Evolutionary conservation across 2,329 filamentous ascomycete species (phyloP).

Genomic region (Diaporthe ampelina): DNA sequence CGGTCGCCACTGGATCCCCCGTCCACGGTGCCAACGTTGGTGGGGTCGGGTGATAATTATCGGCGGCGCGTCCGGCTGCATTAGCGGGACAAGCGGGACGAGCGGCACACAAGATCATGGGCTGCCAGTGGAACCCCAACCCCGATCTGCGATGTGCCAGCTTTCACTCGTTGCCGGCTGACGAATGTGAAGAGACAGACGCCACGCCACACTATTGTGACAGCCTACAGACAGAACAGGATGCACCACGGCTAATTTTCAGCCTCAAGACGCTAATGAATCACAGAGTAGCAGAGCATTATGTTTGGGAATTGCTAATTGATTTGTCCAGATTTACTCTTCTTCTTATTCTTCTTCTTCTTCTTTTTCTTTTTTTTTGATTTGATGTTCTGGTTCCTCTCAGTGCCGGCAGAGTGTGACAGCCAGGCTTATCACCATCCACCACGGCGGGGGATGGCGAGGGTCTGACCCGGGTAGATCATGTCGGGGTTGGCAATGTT

Average conservation of each 20-base stretch:
- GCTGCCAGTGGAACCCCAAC: neutral
- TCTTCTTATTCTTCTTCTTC: neutral
- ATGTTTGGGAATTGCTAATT: conserved; percentile 17
- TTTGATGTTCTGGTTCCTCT: too few species aligned
- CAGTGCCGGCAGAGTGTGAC: too few species aligned
- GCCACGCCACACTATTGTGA: neutral
- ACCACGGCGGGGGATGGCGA: conserved; percentile 48
- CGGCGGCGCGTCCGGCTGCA: conserved; percentile 34
- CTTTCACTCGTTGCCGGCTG: too few species aligned
- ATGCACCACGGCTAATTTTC: neutral
- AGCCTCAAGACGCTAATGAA: conserved; percentile 26
- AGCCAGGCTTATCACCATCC: neutral
- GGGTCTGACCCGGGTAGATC: conserved; percentile 58
- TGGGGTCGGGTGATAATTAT: conserved; percentile 27
- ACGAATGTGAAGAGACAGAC: too few species aligned
- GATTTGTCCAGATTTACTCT: neutral
- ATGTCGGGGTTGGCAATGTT: conserved; percentile 57
- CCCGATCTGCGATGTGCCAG: neutral
- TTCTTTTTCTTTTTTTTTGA: too few species aligned
- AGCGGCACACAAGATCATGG: neutral
- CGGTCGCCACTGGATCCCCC: conserved; percentile 37
- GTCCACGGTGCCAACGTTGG: conserved; percentile 35
- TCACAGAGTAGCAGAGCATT: neutral
- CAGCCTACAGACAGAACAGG: neutral
- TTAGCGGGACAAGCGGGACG: conserved; percentile 40